These are phyloP conservation scores for Penicillium sp. DNA, from an alignment of 2,329 filamentous ascomycete species.

Conservation along the genomic window DNA sequence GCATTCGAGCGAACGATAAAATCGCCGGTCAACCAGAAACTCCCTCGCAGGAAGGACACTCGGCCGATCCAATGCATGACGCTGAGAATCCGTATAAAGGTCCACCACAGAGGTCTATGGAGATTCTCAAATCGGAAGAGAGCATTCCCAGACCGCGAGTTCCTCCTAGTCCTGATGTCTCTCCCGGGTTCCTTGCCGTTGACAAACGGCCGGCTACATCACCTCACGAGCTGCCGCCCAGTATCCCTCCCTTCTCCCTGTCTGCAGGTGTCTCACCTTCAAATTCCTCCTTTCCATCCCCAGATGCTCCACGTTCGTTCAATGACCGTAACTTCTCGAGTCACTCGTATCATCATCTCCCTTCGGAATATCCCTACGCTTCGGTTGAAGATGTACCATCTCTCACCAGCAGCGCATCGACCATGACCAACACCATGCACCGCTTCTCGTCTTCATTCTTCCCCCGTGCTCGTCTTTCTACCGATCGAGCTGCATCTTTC, in stretches of 20 bases:
- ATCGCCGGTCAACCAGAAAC: slow-evolving; percentile 1
- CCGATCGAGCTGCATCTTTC: slow-evolving; percentile 46
- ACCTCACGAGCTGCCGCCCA: slow-evolving; percentile 39
- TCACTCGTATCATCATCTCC: slow-evolving; percentile 35
- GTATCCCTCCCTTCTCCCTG: slow-evolving; percentile 41
- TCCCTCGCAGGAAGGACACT: background rate
- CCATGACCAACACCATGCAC: slow-evolving; percentile 43
- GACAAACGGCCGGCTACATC: slow-evolving; percentile 45
- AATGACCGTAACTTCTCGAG: slow-evolving; percentile 41
- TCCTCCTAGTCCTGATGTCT: slow-evolving; percentile 36
- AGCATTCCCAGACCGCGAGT: slow-evolving; percentile 21
- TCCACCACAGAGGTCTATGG: slow-evolving; percentile 28
- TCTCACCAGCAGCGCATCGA: slow-evolving; percentile 50
- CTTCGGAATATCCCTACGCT: slow-evolving; percentile 39
- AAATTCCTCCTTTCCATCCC: slow-evolving; percentile 47
- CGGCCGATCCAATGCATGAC: slow-evolving; percentile 14
- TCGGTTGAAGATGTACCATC: slow-evolving; percentile 52
- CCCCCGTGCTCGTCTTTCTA: slow-evolving; percentile 40
- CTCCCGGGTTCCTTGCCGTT: slow-evolving; percentile 35
- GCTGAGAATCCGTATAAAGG: slow-evolving; percentile 21
- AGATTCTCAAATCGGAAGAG: slow-evolving; percentile 32
- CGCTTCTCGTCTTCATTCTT: slow-evolving; percentile 46
- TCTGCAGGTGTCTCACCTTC: slow-evolving; percentile 37
- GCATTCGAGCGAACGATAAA: slow-evolving; percentile 26
- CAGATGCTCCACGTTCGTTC: slow-evolving; percentile 44